A percentile compares a stretch with the other conserved stretches of the same genome.
phyloP scores from a whole-genome alignment of 495 filamentous ascomycete species.

The Clohesyomyces aquaticus region DNA sequence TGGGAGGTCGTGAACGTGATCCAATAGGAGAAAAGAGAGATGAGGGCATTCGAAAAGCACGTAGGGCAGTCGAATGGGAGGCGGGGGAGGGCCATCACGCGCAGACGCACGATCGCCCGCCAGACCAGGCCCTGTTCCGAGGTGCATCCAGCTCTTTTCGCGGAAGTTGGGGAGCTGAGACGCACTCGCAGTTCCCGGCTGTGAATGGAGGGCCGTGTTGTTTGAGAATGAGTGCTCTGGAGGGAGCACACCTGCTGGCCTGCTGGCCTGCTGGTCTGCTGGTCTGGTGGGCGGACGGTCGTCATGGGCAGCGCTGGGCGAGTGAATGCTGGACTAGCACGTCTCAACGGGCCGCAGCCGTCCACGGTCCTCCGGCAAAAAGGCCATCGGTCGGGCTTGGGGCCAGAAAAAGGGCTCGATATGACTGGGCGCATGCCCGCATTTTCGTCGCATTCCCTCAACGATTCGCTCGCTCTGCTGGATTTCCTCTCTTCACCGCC shows the following conservation, averaged over 20 bases:
- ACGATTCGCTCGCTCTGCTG: slow-evolving; percentile 21
- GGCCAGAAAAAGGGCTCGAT: neutral
- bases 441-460: slow-evolving; percentile 2
- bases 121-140: neutral
- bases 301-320: too few relatives aligned
- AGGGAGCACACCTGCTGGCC: too few relatives aligned
- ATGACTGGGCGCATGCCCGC: slow-evolving; percentile 5
- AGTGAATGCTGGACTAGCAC: neutral
- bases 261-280: too few relatives aligned
- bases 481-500: slow-evolving; percentile 14
- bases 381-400: too few relatives aligned
- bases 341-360: neutral
- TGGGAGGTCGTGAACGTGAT: neutral
- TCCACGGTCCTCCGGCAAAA: too few relatives aligned
- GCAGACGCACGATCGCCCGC: slow-evolving; percentile 15
- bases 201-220: neutral
- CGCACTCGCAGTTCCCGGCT: neutral
- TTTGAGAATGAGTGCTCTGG: too few relatives aligned
- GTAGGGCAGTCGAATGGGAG: slow-evolving; percentile 39
- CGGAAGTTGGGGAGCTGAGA: neutral
- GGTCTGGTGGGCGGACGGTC: neutral
- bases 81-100: slow-evolving; percentile 13
- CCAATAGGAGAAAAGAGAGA: slow-evolving; percentile 41
- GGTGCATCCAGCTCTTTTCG: neutral
- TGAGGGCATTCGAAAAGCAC: neutral